Base-by-base conservation (phyloP, 2,329 filamentous ascomycete genomes). In the Coccinonectria pachysandricola region DNA sequence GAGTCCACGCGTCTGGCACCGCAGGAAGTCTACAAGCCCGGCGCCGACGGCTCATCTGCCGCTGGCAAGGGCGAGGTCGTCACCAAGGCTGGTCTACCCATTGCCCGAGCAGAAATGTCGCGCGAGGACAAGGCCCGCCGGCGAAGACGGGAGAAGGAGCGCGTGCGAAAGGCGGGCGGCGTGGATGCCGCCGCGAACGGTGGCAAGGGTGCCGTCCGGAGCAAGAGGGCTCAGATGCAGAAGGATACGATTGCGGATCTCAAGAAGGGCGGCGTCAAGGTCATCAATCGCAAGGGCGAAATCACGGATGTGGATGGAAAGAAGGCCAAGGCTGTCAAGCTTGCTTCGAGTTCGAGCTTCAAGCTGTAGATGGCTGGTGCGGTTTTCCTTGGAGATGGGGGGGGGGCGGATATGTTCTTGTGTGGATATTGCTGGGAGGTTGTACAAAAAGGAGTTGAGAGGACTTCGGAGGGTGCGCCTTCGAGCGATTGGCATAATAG, bases 1-100 rank as follows among this genome's bases (percentile, higher is more conserved):
- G 71, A 68, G 23, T 64, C 73, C 38, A 82, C 78, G 46, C 80
- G 80, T 63, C 71, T 98, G 34, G 91, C 91, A 23, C 91, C 91
- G 3, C 91, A 96, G 50, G 91, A 98, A 56, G 68, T 98, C 14
- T 98, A 96, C 63, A 76, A 75, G 45, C 75, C 84, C n/a, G 77
- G 80, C 31, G 24, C 37, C 21, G 74, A 79, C 11, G 75, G 77
- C 35, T 75, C 7, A 7, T 19, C 59, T 9, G 62, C 62, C 23
- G 69, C 66, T 38, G n/a, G n/a, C n/a, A 67, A 68, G 43, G 75
- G 76, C 26, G 86, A 94, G 52, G 64, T 94, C 19, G 70, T 87
- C 17, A 67, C 75, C 30, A 87, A 81, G 67, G 76, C 69, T 45
- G 88, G 86, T 13, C 62, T 83, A 43, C 80, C 85, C 1, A 58